These are phyloP conservation scores for Mucor sp. DNA, from an alignment of 371 early-diverging fungal species.

Conservation along the genomic window DNA sequence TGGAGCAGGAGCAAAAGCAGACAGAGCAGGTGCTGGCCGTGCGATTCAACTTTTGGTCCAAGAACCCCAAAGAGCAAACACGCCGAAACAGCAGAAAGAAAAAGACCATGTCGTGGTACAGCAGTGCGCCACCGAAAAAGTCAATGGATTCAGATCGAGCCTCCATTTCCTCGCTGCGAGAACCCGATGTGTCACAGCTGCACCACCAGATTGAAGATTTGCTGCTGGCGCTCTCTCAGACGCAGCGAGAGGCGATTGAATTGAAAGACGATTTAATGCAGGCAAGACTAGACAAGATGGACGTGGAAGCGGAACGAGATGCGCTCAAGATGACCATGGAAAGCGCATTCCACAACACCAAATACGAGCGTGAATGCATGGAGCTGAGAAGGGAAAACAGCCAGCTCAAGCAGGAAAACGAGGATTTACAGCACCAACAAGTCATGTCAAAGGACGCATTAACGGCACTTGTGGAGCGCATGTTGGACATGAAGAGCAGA, in stretches of 20 bases:
- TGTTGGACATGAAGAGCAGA: conserved; percentile 43
- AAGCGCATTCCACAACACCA: conserved; percentile 14
- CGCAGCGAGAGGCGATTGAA: conserved; percentile 59
- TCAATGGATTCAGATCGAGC: conserved; percentile 27
- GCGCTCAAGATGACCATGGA: conserved; percentile 38
- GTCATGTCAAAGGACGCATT: conserved; percentile 49
- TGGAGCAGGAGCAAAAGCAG: conserved; percentile 66
- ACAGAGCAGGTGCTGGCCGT: conserved; percentile 62
- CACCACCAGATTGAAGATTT: conserved; percentile 67
- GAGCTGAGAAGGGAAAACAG: conserved; percentile 27
- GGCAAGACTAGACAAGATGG: conserved; percentile 63
- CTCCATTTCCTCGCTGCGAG: conserved; percentile 26
- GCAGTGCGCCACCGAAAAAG: conserved; percentile 25
- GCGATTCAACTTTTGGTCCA: conserved; percentile 51
- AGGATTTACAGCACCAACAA: conserved; percentile 40
- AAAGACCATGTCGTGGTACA: conserved; percentile 39
- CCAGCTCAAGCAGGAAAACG: conserved; percentile 36
- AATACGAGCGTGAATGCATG: conserved; percentile 21
- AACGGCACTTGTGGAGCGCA: conserved; percentile 39
- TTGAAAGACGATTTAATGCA: conserved; percentile 58
- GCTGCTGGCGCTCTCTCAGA: conserved; percentile 56
- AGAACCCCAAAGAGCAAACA: conserved; percentile 15
- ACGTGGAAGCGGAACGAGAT: conserved; percentile 51
- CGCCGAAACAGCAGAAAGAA: conserved; percentile 32
- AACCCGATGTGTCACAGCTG: conserved; percentile 45